Evolutionary conservation across 352 stramenopile species (phyloP).

Genomic region (Globisporangium spinosum): DNA sequence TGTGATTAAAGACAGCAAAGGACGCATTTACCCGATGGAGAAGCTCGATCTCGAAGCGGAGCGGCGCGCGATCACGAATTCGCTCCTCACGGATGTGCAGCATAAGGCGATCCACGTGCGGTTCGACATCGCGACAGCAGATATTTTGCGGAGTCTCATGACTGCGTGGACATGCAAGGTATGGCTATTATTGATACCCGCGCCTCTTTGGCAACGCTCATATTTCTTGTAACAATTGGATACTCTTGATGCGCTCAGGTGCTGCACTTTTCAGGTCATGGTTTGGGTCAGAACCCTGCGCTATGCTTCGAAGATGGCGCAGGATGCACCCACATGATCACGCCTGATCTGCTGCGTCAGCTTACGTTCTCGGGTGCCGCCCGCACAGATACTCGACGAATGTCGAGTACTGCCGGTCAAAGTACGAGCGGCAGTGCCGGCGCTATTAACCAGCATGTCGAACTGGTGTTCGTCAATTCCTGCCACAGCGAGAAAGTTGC

Average conservation of each 20-base stretch:
- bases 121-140: conserved; percentile 75
- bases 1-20: conserved; percentile 68
- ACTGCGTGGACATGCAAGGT: conserved; percentile 57
- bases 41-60: conserved; percentile 78
- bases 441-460: conserved; percentile 27
- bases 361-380: conserved; percentile 58
- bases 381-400: neutral
- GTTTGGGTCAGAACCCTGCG: conserved; percentile 55
- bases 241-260: conserved; percentile 25
- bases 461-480: conserved; percentile 83
- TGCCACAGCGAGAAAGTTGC: conserved; percentile 87
- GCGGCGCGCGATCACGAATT: conserved; percentile 63
- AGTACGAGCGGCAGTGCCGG: conserved; percentile 14
- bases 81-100: conserved; percentile 61
- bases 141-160: conserved; percentile 75
- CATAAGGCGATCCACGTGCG: conserved; percentile 74
- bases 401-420: conserved; percentile 11
- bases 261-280: conserved; percentile 79
- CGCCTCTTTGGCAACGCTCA: neutral
- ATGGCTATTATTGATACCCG: neutral
- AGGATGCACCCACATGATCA: conserved; percentile 75
- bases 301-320: conserved; percentile 80
- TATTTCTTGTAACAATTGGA: neutral
- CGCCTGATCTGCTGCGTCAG: conserved; percentile 52
- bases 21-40: conserved; percentile 79